Evolutionary conservation across 2,329 filamentous ascomycete species (phyloP).

Genomic region (Fusarium sambucinum): DNA sequence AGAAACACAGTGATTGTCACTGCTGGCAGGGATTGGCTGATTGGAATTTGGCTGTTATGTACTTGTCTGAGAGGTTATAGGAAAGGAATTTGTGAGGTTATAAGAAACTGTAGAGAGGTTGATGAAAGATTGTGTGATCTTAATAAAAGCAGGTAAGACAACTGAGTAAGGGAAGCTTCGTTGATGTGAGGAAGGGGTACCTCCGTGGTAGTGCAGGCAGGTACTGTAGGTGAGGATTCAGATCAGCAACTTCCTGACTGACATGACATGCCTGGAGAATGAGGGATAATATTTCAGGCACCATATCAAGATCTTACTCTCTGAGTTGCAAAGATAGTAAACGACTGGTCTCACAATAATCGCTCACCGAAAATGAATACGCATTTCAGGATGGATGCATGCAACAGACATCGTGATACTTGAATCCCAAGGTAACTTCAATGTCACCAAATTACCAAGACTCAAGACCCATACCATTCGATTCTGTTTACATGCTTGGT

Average conservation of each 20-base stretch:
- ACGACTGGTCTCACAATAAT: slow-evolving; percentile 25
- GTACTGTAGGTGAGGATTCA: not conserved
- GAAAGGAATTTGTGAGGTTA: slow-evolving; percentile 18
- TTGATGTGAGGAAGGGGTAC: not conserved
- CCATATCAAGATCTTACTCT: not conserved
- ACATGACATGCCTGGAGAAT: not conserved
- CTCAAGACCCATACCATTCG: slow-evolving; percentile 16
- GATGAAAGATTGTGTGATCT: not conserved
- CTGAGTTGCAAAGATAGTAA: not conserved
- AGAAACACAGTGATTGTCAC: slow-evolving; percentile 34
- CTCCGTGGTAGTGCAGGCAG: not conserved
- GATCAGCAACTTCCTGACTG: slow-evolving; percentile 18
- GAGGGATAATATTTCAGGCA: slow-evolving; percentile 39
- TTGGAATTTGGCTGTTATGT: slow-evolving; percentile 30
- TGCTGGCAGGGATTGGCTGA: slow-evolving; percentile 18
- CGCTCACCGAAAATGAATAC: slow-evolving; percentile 24
- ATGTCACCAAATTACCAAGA: slow-evolving; percentile 36
- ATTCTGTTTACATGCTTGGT: slow-evolving; percentile 15
- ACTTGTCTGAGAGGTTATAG: slow-evolving; percentile 20
- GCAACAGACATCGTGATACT: slow-evolving; percentile 15
- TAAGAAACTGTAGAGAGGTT: not conserved
- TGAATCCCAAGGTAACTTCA: slow-evolving; percentile 20
- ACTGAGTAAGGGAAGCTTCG: slow-evolving; percentile 23
- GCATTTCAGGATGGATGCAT: slow-evolving; percentile 15
- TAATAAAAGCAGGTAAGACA: slow-evolving; percentile 10